Conservation (phyloP, 768 basidiomycete species). For the Rhizopogon vesiculosus region DNA sequence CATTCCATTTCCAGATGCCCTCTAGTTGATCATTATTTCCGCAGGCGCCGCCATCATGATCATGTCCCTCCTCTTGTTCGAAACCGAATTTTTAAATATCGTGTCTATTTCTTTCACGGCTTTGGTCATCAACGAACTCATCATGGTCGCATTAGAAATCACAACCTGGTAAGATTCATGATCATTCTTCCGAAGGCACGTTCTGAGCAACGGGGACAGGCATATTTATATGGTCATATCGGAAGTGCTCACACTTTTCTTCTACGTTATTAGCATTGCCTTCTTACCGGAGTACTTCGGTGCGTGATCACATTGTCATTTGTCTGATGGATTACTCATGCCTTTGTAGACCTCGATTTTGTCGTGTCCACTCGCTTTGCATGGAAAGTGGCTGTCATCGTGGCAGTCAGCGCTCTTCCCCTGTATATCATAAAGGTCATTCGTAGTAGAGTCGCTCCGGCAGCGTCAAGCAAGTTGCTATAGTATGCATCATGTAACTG, state of each 20-base stretch:
- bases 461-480: conserved; percentile 87
- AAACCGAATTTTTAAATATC: conserved; percentile 96
- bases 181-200: neutral
- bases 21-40: neutral
- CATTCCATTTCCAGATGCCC: neutral
- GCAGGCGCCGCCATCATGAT: conserved; percentile 98
- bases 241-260: conserved; percentile 80
- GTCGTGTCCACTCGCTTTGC: conserved; percentile 84
- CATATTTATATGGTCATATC: conserved; percentile 94
- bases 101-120: conserved; percentile 98
- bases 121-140: conserved; percentile 91
- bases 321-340: conserved; percentile 1
- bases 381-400: conserved; percentile 95
- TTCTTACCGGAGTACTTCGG: conserved; percentile 98
- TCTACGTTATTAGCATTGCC: conserved; percentile 88
- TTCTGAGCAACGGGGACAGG: conserved; percentile 37
- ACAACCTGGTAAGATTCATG: conserved; percentile 75
- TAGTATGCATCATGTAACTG: conserved; percentile 28
- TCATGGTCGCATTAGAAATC: conserved; percentile 98
- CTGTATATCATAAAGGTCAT: conserved; percentile 88
- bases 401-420: conserved; percentile 90
- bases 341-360: conserved; percentile 75
- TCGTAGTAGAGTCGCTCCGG: conserved; percentile 82
- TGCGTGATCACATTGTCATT: conserved; percentile 33
- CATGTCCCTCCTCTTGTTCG: conserved; percentile 91